These are phyloP conservation scores for Mortierella antarctica DNA, from an alignment of 192 early-diverging fungal species.

Conservation along the genomic window DNA sequence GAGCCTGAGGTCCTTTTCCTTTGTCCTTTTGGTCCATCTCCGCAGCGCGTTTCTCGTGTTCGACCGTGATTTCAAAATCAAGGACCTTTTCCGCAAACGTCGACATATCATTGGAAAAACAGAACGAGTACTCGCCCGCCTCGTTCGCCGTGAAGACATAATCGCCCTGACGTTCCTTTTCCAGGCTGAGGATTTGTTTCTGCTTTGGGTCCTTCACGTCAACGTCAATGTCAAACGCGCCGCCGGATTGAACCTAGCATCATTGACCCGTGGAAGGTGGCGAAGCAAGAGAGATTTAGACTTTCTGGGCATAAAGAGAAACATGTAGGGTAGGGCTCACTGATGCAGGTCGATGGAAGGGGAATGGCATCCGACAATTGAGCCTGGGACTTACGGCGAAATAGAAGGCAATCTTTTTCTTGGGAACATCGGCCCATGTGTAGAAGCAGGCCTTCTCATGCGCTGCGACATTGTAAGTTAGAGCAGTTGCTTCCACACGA, in stretches of 20 bases:
- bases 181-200: slow-evolving; percentile 74
- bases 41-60: slow-evolving; percentile 78
- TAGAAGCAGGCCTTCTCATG: slow-evolving; percentile 96
- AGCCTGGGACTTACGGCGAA: slow-evolving; percentile 83
- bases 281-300: background rate
- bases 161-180: slow-evolving; percentile 94
- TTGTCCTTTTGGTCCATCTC: slow-evolving; percentile 32
- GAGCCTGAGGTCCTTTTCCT: slow-evolving; percentile 46
- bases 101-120: slow-evolving; percentile 96
- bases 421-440: slow-evolving; percentile 75
- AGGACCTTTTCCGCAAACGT: slow-evolving; percentile 94
- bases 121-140: slow-evolving; percentile 94
- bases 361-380: background rate
- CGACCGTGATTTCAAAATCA: slow-evolving; percentile 96
- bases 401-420: slow-evolving; percentile 96
- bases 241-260: slow-evolving; percentile 91
- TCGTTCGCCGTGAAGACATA: slow-evolving; percentile 89
- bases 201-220: slow-evolving; percentile 82
- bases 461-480: slow-evolving; percentile 89
- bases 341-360: background rate
- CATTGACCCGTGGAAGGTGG: background rate
- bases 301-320: background rate
- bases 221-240: slow-evolving; percentile 97
- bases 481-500: slow-evolving; percentile 55
- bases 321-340: background rate